Evolutionary conservation across 129 eudicot species (phyloP).

Genomic region (Artemisia annua): DNA sequence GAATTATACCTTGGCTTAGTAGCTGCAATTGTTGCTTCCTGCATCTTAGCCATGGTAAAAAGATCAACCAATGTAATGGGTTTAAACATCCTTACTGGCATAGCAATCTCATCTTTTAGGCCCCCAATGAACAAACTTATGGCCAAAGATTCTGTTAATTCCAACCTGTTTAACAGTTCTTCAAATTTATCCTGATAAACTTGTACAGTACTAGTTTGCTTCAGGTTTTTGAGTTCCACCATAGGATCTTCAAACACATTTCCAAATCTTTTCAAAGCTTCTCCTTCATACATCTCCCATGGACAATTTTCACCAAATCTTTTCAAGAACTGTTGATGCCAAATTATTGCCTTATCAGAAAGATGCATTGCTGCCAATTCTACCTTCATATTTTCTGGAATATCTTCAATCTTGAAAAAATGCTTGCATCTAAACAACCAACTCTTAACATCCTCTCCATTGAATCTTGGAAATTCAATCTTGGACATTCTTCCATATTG

Average conservation of each 20-base stretch:
- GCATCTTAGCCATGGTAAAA: too few relatives aligned
- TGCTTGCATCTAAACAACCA: not conserved
- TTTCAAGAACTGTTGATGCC: not conserved
- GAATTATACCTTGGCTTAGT: too few relatives aligned
- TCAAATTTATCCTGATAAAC: not conserved
- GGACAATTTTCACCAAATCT: not conserved
- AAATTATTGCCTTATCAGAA: not conserved
- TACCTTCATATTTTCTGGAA: not conserved
- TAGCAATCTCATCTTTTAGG: not conserved
- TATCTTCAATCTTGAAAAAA: not conserved
- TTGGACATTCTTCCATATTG: not conserved
- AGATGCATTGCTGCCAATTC: not conserved
- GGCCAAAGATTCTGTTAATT: not conserved
- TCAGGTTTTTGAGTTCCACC: not conserved
- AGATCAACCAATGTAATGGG: too few relatives aligned
- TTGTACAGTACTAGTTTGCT: not conserved
- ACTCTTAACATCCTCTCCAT: not conserved
- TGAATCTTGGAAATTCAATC: not conserved
- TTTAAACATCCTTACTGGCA: too few relatives aligned
- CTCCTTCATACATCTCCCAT: not conserved
- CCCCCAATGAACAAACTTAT: not conserved
- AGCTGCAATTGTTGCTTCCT: too few relatives aligned
- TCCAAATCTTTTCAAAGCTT: not conserved
- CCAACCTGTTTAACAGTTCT: not conserved
- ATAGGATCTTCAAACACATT: not conserved